Conservation (phyloP, 2,329 filamentous ascomycete genomes). For the Cyphellophora europaea region DNA sequence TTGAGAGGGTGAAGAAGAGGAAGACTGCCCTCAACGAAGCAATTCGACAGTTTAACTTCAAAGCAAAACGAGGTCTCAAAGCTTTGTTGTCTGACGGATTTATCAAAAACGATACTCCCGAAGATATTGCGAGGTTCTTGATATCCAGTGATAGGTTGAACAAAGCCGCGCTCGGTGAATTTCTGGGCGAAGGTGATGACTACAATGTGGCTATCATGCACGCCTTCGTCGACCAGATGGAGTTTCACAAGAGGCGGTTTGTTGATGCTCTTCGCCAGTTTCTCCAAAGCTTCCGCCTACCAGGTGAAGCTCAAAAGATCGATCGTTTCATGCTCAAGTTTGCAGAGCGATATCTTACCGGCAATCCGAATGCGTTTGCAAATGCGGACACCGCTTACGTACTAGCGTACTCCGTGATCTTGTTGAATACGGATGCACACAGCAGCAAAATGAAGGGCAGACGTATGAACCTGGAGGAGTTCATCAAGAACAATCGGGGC, state of each 20-base stretch:
- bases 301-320: slow-evolving; percentile 96
- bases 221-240: slow-evolving; percentile 91
- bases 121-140: slow-evolving; percentile 78
- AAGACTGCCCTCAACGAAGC: slow-evolving; percentile 89
- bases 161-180: slow-evolving; percentile 89
- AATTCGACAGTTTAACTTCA: slow-evolving; percentile 91
- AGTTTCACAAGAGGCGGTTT: slow-evolving; percentile 83
- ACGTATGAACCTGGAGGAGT: slow-evolving; percentile 92
- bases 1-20: slow-evolving; percentile 89
- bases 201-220: slow-evolving; percentile 98
- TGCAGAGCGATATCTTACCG: slow-evolving; percentile 86
- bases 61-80: slow-evolving; percentile 90
- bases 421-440: slow-evolving; percentile 94
- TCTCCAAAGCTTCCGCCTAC: slow-evolving; percentile 85
- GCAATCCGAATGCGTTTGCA: slow-evolving; percentile 93
- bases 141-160: slow-evolving; percentile 73
- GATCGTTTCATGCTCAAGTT: slow-evolving; percentile 99
- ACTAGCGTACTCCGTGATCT: slow-evolving; percentile 87
- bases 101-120: slow-evolving; percentile 66
- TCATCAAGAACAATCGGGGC: slow-evolving; percentile 97
- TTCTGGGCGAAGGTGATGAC: slow-evolving; percentile 83
- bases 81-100: slow-evolving; percentile 75
- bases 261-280: slow-evolving; percentile 88
- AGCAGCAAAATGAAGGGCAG: slow-evolving; percentile 71
- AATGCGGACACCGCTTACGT: slow-evolving; percentile 98